phyloP scores from a whole-genome alignment of 1,139 yeast genomes.

The Debaryomyces udenii region DNA sequence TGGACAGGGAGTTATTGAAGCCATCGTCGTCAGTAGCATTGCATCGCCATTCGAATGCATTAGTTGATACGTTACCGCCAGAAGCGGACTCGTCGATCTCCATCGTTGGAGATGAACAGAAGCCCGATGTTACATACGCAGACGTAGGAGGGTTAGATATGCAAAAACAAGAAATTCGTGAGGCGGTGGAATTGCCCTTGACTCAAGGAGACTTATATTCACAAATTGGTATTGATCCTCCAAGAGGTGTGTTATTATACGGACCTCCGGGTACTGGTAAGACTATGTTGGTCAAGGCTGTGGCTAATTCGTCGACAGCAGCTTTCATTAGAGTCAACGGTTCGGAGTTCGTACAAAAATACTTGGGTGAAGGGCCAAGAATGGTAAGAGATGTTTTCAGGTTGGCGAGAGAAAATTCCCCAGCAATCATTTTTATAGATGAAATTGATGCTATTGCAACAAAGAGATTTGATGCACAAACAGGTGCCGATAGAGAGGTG shows the following conservation, averaged over 20 bases:
- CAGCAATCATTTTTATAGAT: slow-evolving; percentile 94
- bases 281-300: slow-evolving; percentile 98
- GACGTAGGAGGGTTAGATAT: slow-evolving; percentile 99
- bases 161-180: slow-evolving; percentile 98
- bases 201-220: slow-evolving; percentile 95
- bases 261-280: slow-evolving; percentile 99
- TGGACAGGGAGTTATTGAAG: slow-evolving; percentile 91
- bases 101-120: slow-evolving; percentile 91
- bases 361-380: slow-evolving; percentile 98
- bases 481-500: slow-evolving; percentile 99
- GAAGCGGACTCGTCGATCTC: slow-evolving; percentile 98
- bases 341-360: slow-evolving; percentile 97
- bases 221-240: slow-evolving; percentile 98
- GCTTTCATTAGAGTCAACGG: slow-evolving; percentile 96
- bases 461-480: slow-evolving; percentile 98
- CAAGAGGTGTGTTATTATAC: slow-evolving; percentile 93
- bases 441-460: slow-evolving; percentile 99
- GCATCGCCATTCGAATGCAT: slow-evolving; percentile 97
- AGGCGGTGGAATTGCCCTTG: slow-evolving; percentile 96
- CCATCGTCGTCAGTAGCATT: slow-evolving; percentile 95
- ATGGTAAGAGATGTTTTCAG: slow-evolving; percentile 99
- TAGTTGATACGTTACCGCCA: slow-evolving; percentile 96
- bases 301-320: slow-evolving; percentile 95
- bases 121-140: slow-evolving; percentile 85
- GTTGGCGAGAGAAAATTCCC: slow-evolving; percentile 95